Conservation (phyloP, 805 yeast genomes). For the Barnettozyma populi region DNA sequence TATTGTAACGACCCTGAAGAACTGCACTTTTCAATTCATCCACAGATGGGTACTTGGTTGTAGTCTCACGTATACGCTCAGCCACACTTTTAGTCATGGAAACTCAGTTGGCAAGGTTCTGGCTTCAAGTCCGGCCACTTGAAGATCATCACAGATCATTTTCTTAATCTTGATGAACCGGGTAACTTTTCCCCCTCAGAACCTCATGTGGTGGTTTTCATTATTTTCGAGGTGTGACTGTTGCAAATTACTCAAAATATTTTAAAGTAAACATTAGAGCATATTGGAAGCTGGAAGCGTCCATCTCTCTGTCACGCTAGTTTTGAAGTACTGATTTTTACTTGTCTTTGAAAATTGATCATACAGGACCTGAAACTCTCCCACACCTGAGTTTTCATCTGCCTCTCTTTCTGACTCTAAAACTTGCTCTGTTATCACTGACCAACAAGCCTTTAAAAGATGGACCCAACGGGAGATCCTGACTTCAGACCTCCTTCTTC, state of each 20-base stretch:
- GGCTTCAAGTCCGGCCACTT: too few relatives aligned
- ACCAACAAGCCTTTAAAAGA: slow-evolving; percentile 22
- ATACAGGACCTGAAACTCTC: background rate
- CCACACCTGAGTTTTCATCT: background rate
- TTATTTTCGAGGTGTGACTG: background rate
- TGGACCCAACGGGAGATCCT: slow-evolving; percentile 95
- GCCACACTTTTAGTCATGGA: background rate
- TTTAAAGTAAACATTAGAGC: background rate
- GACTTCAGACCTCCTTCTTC: slow-evolving; percentile 82
- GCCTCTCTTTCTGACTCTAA: background rate
- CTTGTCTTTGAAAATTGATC: background rate
- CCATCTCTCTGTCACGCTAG: background rate
- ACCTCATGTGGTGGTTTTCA: background rate
- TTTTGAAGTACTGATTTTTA: too few relatives aligned
- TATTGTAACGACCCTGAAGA: slow-evolving; percentile 20
- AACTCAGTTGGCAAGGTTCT: background rate
- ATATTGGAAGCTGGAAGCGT: too few relatives aligned
- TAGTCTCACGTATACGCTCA: slow-evolving; percentile 11
- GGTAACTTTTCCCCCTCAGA: background rate
- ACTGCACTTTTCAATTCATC: slow-evolving; percentile 19
- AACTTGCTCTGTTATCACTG: background rate
- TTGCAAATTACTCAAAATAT: background rate
- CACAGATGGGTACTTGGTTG: slow-evolving; percentile 15
- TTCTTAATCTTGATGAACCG: background rate
- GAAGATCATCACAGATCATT: too few relatives aligned